A percentile compares a stretch with the other conserved stretches of the same genome.
Conservation (phyloP, 2,329 filamentous ascomycete species). For the Cylindrodendrum hubeiense region DNA sequence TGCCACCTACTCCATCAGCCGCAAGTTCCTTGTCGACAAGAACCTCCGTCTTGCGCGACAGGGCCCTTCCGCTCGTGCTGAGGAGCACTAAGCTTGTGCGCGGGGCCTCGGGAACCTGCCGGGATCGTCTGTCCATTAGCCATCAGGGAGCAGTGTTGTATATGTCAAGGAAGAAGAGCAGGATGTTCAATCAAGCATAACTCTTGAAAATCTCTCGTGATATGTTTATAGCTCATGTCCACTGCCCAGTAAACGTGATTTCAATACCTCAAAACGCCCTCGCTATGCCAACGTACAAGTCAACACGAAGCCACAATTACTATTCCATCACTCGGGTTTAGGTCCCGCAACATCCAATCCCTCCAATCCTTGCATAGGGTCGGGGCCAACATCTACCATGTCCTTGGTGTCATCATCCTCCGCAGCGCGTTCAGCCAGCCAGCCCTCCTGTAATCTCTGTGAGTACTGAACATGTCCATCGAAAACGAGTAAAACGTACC, state of each 20-base stretch:
- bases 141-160: conserved; percentile 38
- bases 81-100: conserved; percentile 46
- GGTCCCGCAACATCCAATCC: conserved; percentile 95
- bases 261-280: conserved; percentile 55
- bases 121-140: conserved; percentile 38
- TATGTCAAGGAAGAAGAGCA: conserved; percentile 43
- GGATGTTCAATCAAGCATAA: conserved; percentile 40
- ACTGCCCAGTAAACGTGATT: conserved; percentile 37
- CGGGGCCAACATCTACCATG: conserved; percentile 69
- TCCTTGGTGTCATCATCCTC: conserved; percentile 66
- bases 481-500: conserved; percentile 65
- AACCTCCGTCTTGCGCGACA: conserved; percentile 88
- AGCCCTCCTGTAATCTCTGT: conserved; percentile 78
- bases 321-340: conserved; percentile 70
- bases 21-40: conserved; percentile 91
- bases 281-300: conserved; percentile 56
- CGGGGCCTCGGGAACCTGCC: conserved; percentile 24
- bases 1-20: conserved; percentile 83
- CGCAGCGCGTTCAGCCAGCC: conserved; percentile 88
- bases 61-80: conserved; percentile 58
- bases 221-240: conserved; percentile 41
- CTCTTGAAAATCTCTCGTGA: conserved; percentile 41
- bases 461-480: conserved; percentile 7
- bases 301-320: conserved; percentile 28
- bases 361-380: conserved; percentile 97